Conservation (phyloP, 169 alveolate genomes). For the Amoebophrya sp. region DNA sequence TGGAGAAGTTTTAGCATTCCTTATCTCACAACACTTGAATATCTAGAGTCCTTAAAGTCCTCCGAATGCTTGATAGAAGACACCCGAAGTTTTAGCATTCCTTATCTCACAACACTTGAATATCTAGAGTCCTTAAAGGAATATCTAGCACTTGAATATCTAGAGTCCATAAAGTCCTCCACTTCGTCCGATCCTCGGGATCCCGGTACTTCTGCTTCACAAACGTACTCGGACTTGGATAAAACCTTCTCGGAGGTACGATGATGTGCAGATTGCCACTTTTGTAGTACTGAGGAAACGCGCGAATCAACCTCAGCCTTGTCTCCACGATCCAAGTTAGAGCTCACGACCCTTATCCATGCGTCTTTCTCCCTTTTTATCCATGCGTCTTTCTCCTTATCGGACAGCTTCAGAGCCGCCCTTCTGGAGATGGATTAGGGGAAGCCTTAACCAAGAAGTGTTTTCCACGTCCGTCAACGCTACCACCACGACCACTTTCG, state of each 20-base stretch:
- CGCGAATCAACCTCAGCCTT: not conserved
- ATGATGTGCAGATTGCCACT: not conserved
- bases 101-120: too few species aligned
- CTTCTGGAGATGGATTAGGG: too few species aligned
- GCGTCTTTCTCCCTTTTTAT: too few species aligned
- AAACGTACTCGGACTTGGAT: not conserved
- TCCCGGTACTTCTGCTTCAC: not conserved
- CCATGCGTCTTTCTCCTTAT: too few species aligned
- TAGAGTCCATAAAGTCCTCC: not conserved
- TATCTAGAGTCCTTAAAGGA: too few species aligned
- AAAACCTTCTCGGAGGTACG: not conserved
- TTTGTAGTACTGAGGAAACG: not conserved
- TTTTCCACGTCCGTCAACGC: not conserved
- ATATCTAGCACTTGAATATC: too few species aligned
- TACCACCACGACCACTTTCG: not conserved
- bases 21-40: too few species aligned
- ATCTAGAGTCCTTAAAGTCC: not conserved
- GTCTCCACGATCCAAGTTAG: not conserved
- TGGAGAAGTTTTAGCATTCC: too few species aligned
- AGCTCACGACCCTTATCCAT: too few species aligned
- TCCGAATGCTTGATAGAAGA: too few species aligned
- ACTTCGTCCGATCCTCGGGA: not conserved
- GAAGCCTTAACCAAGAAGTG: not conserved
- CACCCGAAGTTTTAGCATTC: too few species aligned
- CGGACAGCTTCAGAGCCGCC: too few species aligned